phyloP scores from a whole-genome alignment of 306 rosid genomes.

The Cajanus cajan region DNA sequence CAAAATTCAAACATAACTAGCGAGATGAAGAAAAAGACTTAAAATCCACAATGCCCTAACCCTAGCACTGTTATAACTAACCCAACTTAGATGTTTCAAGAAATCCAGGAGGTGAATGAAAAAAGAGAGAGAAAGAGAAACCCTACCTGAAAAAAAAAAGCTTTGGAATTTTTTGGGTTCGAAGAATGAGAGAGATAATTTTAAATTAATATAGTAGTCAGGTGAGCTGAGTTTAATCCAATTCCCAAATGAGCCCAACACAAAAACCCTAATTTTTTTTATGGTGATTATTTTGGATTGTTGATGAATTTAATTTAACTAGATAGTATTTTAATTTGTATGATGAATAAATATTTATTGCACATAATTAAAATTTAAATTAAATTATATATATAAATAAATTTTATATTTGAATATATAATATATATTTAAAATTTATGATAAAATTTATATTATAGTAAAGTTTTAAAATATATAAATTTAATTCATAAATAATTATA shows the following conservation, averaged over 20 bases:
- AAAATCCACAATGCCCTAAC: not conserved
- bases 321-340: too few species aligned
- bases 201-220: not conserved
- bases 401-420: too few species aligned
- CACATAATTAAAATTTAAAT: too few species aligned
- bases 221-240: not conserved
- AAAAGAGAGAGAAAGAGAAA: not conserved
- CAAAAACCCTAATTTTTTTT: not conserved
- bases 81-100: not conserved
- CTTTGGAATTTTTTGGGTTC: not conserved
- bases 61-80: not conserved
- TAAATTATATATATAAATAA: too few species aligned
- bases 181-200: not conserved
- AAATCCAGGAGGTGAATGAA: not conserved
- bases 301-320: too few species aligned
- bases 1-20: not conserved
- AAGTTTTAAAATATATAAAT: too few species aligned
- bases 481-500: too few species aligned
- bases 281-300: not conserved
- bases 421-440: too few species aligned
- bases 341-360: too few species aligned
- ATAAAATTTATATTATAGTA: too few species aligned
- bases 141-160: not conserved
- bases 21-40: not conserved
- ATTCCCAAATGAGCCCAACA: not conserved